Percentiles rank a stretch among this genome's conserved stretches.
Conservation (phyloP, 345 rosid species). For the Populus euphratica region DNA sequence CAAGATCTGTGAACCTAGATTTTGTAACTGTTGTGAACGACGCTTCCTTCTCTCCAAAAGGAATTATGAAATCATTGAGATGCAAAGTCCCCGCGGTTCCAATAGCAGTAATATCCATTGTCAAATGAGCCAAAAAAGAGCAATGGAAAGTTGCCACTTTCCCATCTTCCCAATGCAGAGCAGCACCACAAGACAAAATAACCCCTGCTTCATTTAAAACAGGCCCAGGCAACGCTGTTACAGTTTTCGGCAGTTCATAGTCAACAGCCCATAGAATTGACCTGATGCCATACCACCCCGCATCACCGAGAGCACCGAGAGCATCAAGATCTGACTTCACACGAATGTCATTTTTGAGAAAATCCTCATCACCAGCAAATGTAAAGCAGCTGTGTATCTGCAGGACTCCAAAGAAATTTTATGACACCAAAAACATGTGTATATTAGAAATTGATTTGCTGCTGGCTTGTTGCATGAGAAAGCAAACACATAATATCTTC, state of each 20-base stretch:
- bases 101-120: slow-evolving; percentile 62
- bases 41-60: slow-evolving; percentile 58
- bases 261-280: slow-evolving; percentile 51
- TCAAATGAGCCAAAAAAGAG: slow-evolving; percentile 69
- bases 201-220: slow-evolving; percentile 62
- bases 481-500: too few species aligned
- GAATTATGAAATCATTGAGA: slow-evolving; percentile 64
- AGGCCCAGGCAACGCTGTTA: slow-evolving; percentile 44
- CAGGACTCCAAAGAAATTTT: not conserved
- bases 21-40: slow-evolving; percentile 43
- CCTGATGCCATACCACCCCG: slow-evolving; percentile 82
- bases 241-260: slow-evolving; percentile 62
- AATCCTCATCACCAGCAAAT: slow-evolving; percentile 43
- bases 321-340: slow-evolving; percentile 82
- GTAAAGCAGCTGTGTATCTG: slow-evolving; percentile 66
- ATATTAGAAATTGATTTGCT: not conserved
- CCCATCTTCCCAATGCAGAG: slow-evolving; percentile 65
- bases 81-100: slow-evolving; percentile 68
- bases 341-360: slow-evolving; percentile 63
- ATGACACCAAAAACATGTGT: not conserved
- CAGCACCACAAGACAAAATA: slow-evolving; percentile 64
- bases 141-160: slow-evolving; percentile 57
- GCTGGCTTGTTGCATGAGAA: too few species aligned
- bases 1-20: slow-evolving; percentile 46
- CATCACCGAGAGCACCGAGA: slow-evolving; percentile 82